Percentiles rank a stretch among this genome's conserved stretches.
Evolutionary conservation across 352 stramenopile species (phyloP).

Genomic region (Globisporangium irregulare): DNA sequence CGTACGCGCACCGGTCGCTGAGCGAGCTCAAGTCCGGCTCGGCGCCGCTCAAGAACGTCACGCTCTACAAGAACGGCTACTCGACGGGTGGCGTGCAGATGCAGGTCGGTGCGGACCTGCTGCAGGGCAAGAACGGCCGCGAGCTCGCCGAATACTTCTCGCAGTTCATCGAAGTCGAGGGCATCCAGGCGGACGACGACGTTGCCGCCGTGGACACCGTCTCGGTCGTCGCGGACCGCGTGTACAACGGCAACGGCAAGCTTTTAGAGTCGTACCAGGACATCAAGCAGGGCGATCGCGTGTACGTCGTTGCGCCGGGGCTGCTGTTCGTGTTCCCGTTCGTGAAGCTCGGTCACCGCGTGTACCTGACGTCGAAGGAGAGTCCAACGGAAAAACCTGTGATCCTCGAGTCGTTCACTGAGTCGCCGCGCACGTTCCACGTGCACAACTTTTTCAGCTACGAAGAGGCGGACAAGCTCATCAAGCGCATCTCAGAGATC

Average conservation of each 20-base stretch:
- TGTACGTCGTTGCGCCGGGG: conserved; percentile 73
- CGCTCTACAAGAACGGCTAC: conserved; percentile 77
- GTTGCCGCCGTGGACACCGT: background rate
- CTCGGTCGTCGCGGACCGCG: conserved; percentile 58
- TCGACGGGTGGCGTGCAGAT: conserved; percentile 74
- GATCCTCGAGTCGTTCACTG: conserved; percentile 73
- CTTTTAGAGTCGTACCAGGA: conserved; percentile 51
- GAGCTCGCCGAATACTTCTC: conserved; percentile 80
- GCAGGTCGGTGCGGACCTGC: conserved; percentile 53
- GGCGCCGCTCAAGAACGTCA: conserved; percentile 58
- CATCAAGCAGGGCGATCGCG: conserved; percentile 46
- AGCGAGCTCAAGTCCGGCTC: conserved; percentile 28
- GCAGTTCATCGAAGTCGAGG: conserved; percentile 77
- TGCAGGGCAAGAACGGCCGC: conserved; percentile 40
- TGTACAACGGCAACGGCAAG: conserved; percentile 67
- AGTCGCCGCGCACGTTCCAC: conserved; percentile 82
- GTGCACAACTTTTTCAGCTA: conserved; percentile 87
- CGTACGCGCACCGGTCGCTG: conserved; percentile 52
- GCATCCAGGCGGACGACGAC: conserved; percentile 20
- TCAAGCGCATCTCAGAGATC: conserved; percentile 79
- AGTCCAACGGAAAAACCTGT: conserved; percentile 60
- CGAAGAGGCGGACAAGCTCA: conserved; percentile 77
- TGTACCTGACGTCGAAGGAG: conserved; percentile 44
- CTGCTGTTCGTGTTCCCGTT: conserved; percentile 81
- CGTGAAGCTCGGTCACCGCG: conserved; percentile 73